Evolutionary conservation across 1,139 yeast species (phyloP).

Genomic region (Hansenula sp.): DNA sequence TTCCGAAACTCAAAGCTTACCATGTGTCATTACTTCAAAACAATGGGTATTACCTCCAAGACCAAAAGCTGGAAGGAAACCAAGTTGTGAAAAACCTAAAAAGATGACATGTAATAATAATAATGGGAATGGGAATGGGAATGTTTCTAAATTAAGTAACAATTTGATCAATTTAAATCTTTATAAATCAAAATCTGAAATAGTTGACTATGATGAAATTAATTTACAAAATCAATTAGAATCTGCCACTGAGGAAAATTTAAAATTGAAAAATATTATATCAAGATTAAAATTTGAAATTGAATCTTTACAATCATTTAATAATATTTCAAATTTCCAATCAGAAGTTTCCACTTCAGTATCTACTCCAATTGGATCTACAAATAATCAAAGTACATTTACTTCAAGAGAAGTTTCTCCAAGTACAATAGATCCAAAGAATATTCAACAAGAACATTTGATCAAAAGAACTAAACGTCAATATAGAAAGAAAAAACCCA

Average conservation of each 20-base stretch:
- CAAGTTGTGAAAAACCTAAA: slow-evolving; percentile 23
- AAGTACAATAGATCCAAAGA: slow-evolving; percentile 29
- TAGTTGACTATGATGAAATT: background rate
- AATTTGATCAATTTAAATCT: slow-evolving; percentile 14
- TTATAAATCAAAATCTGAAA: slow-evolving; percentile 11
- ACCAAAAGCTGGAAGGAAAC: slow-evolving; percentile 59
- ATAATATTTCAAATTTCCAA: background rate
- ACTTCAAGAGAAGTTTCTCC: slow-evolving; percentile 23
- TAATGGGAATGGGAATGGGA: slow-evolving; percentile 2
- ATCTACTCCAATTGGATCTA: slow-evolving; percentile 4
- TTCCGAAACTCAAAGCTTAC: slow-evolving; percentile 6
- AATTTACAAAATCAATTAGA: slow-evolving; percentile 31
- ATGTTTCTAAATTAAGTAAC: slow-evolving; percentile 11
- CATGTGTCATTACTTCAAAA: slow-evolving; percentile 44
- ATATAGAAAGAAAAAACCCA: slow-evolving; percentile 18
- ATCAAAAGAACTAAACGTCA: slow-evolving; percentile 9
- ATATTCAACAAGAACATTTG: slow-evolving; percentile 8
- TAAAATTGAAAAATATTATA: slow-evolving; percentile 33
- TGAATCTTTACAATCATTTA: slow-evolving; percentile 17
- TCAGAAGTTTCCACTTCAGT: background rate
- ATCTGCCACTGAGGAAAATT: slow-evolving; percentile 35
- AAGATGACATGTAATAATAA: slow-evolving; percentile 3
- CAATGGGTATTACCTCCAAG: slow-evolving; percentile 66
- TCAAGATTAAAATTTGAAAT: slow-evolving; percentile 34
- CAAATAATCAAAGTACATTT: background rate